phyloP scores from a whole-genome alignment of 345 rosid species.

The Turritis glabra region DNA sequence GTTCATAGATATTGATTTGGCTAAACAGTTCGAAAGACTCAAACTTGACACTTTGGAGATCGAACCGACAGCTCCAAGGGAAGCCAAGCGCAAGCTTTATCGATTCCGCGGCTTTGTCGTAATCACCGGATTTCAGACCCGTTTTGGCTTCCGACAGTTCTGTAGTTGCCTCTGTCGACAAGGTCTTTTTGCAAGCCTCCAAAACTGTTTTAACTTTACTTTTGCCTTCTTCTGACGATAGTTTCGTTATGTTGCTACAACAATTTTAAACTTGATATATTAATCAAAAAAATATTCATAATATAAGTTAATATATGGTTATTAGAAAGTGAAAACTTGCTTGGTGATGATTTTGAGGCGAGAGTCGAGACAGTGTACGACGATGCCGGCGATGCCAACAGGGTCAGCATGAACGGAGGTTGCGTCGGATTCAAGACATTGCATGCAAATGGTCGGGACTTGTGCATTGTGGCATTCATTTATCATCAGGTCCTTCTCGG shows the following conservation, averaged over 20 bases:
- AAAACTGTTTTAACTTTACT: background rate
- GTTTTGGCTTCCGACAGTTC: background rate
- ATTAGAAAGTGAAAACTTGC: slow-evolving; percentile 7
- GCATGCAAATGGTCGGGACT: slow-evolving; percentile 25
- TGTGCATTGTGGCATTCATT: slow-evolving; percentile 23
- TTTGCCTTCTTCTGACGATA: background rate
- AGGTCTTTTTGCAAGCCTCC: background rate
- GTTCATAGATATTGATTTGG: background rate
- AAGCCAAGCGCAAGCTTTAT: background rate
- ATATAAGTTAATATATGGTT: background rate
- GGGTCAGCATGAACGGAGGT: background rate
- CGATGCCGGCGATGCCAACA: slow-evolving; percentile 19
- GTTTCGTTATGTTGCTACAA: background rate
- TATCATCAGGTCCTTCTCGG: slow-evolving; percentile 12
- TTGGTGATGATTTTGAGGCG: slow-evolving; percentile 13
- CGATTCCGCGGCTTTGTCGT: background rate
- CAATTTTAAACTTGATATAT: background rate
- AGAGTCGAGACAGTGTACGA: slow-evolving; percentile 27
- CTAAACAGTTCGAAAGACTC: background rate
- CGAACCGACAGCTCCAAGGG: background rate
- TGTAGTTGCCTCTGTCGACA: background rate
- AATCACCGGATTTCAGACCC: background rate
- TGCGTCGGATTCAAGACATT: slow-evolving; percentile 27
- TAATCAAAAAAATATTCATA: background rate
- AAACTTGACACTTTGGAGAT: background rate